A percentile compares a stretch with the other conserved stretches of the same genome.
phyloP scores from a whole-genome alignment of 306 rosid genomes.

The Cucurbita pepo region DNA sequence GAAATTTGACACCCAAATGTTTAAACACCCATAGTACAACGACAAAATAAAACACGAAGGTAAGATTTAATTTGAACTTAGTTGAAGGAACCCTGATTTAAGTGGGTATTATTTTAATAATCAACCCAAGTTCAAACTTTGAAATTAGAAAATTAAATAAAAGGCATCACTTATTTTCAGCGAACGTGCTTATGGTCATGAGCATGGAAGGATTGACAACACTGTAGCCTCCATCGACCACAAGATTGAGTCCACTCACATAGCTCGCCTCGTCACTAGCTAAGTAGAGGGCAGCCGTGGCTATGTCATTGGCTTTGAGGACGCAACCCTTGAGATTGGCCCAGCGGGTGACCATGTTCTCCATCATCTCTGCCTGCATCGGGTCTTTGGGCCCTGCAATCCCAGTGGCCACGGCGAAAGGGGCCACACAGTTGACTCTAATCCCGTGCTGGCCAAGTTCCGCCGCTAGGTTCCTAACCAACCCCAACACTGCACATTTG shows the following conservation, averaged over 20 bases:
- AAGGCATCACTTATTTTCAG: background rate
- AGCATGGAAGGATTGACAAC: slow-evolving; percentile 9
- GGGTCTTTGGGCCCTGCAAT: background rate
- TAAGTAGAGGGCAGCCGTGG: slow-evolving; percentile 9
- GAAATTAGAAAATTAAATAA: too few species aligned
- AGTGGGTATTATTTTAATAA: too few species aligned
- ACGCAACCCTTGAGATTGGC: slow-evolving; percentile 2
- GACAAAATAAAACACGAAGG: too few species aligned
- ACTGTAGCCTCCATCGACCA: slow-evolving; percentile 15
- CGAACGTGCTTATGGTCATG: background rate
- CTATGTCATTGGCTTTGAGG: slow-evolving; percentile 5
- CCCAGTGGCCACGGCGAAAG: slow-evolving; percentile 2
- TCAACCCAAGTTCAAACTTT: too few species aligned
- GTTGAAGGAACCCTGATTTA: too few species aligned
- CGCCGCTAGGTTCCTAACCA: slow-evolving; percentile 7
- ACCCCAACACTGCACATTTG: slow-evolving; percentile 7
- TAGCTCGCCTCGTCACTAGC: slow-evolving; percentile 14
- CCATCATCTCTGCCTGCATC: background rate
- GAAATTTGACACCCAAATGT: too few species aligned
- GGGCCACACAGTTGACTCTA: slow-evolving; percentile 19
- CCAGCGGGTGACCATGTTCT: background rate
- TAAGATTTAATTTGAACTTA: too few species aligned
- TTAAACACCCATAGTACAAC: too few species aligned
- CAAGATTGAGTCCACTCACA: slow-evolving; percentile 13
- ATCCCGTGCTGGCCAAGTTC: slow-evolving; percentile 17